Evolutionary conservation across 768 basidiomycete species (phyloP).

Genomic region (Fibroporia radiculosa): DNA sequence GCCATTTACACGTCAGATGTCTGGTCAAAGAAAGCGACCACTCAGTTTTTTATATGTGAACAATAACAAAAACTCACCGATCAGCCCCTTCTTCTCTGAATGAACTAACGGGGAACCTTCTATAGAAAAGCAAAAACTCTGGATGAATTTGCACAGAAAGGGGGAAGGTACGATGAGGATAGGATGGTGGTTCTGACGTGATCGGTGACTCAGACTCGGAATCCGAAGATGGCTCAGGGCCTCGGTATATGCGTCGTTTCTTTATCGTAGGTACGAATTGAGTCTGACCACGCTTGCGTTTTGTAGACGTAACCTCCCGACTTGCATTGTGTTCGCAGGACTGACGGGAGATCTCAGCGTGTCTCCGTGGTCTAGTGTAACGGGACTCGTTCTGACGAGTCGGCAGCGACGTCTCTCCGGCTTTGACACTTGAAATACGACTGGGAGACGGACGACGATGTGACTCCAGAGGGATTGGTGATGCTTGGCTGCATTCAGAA

Average conservation of each 20-base stretch:
- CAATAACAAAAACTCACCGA: conserved; percentile 27
- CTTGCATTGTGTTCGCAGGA: no score
- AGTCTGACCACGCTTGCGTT: neutral
- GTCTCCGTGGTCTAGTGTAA: neutral
- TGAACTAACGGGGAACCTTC: conserved; percentile 61
- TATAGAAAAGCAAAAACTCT: conserved; percentile 56
- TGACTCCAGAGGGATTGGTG: neutral
- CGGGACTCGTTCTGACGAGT: conserved; percentile 8
- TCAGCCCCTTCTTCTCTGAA: conserved; percentile 35
- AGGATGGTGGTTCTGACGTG: neutral
- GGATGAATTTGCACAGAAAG: conserved; percentile 35
- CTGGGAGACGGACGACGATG: neutral
- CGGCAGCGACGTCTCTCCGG: neutral
- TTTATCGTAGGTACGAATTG: neutral
- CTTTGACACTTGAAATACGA: neutral
- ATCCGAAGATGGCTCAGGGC: neutral
- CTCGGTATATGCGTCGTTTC: neutral
- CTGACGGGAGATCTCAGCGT: neutral
- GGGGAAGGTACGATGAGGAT: conserved; percentile 45
- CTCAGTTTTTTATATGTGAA: neutral
- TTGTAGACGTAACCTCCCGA: no score
- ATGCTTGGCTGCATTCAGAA: neutral
- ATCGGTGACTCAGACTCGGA: neutral
- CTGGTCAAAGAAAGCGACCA: neutral
- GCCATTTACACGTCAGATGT: conserved; percentile 6